A percentile compares a stretch with the other conserved stretches of the same genome.
Conservation (phyloP, 371 early-diverging fungal genomes). For the Dinochytrium kinnereticum region DNA sequence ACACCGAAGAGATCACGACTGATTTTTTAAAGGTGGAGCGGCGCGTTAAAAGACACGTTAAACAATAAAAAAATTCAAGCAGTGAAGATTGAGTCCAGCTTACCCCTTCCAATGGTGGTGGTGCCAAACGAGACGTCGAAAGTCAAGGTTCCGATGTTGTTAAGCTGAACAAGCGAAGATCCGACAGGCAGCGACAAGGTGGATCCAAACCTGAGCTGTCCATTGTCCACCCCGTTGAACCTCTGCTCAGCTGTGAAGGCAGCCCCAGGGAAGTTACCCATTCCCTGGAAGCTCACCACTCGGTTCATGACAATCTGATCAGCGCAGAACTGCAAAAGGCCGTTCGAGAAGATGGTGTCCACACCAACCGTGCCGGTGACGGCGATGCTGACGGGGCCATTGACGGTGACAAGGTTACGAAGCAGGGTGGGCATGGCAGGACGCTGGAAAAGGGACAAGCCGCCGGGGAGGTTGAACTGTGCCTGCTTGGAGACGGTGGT, state of each 20-base stretch:
- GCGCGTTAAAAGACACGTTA: background rate
- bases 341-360: too few relatives aligned
- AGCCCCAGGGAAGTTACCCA: background rate
- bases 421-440: background rate
- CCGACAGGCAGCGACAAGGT: background rate
- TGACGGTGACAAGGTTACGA: too few relatives aligned
- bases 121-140: background rate
- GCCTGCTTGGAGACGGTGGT: background rate
- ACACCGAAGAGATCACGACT: background rate
- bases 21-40: background rate
- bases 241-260: background rate
- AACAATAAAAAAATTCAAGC: too few relatives aligned
- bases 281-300: background rate
- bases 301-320: background rate
- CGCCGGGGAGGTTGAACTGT: background rate
- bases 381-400: background rate
- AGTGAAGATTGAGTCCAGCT: background rate
- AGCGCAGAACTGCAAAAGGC: background rate
- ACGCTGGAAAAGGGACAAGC: background rate
- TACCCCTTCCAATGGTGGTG: background rate
- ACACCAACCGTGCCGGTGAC: background rate
- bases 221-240: background rate
- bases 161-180: background rate
- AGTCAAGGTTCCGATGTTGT: background rate
- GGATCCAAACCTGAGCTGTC: background rate